Percentiles rank a stretch among this genome's conserved stretches.
Evolutionary conservation across 2,329 filamentous ascomycete genomes (phyloP).

Genomic region (Penicillium expansum): DNA sequence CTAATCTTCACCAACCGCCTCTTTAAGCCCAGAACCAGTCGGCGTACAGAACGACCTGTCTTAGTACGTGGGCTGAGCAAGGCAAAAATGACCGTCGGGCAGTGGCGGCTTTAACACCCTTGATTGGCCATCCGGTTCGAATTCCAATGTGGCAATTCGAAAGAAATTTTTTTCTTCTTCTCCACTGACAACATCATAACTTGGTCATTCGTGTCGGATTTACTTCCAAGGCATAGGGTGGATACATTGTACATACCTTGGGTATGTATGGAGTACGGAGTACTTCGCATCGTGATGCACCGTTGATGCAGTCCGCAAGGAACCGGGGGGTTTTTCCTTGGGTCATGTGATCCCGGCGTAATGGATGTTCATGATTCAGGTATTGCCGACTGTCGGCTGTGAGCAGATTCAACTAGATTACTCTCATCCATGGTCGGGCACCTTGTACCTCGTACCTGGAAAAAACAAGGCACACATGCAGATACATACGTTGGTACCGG

Average conservation of each 20-base stretch:
- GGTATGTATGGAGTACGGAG: background rate
- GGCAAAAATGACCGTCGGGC: slow-evolving; percentile 12
- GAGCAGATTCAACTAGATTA: background rate
- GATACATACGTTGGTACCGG: background rate
- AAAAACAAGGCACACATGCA: background rate
- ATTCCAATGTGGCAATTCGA: slow-evolving; percentile 10
- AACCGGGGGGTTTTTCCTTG: background rate
- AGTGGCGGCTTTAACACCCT: background rate
- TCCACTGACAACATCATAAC: background rate
- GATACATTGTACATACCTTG: background rate
- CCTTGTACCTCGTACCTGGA: background rate
- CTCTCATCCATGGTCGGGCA: background rate
- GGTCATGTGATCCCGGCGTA: background rate
- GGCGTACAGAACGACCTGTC: slow-evolving; percentile 15
- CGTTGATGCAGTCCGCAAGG: background rate
- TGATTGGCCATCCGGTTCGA: background rate
- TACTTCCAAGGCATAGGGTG: background rate
- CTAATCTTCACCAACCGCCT: slow-evolving; percentile 10
- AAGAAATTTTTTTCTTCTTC: background rate
- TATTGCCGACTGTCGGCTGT: background rate
- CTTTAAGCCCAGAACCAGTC: slow-evolving; percentile 13
- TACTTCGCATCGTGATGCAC: background rate
- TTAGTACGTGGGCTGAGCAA: slow-evolving; percentile 13
- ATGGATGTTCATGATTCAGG: background rate
- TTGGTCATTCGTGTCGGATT: background rate